phyloP scores from a whole-genome alignment of 1,284 basidiomycete genomes.

The Caloboletus firmus region DNA sequence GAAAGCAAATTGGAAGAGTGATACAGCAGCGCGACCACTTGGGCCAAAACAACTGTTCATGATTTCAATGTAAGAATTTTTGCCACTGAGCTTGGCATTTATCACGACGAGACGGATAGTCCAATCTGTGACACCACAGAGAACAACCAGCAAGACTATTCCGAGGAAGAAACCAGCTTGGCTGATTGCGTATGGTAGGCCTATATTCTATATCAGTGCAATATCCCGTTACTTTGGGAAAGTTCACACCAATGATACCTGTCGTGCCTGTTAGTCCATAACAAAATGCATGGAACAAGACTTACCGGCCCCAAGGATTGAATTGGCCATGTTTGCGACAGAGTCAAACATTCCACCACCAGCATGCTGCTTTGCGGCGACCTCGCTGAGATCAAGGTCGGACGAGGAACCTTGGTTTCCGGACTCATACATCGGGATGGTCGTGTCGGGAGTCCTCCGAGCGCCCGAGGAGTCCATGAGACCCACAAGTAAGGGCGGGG shows the following conservation, averaged over 20 bases:
- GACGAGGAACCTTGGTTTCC: constrained; percentile 28
- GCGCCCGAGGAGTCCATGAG: constrained; percentile 59
- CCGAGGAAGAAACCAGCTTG: constrained; percentile 94
- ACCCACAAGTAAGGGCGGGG: constrained; percentile 75
- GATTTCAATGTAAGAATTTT: constrained; percentile 92
- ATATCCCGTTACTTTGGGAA: not conserved
- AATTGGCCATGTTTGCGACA: constrained; percentile 94
- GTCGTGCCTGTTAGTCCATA: constrained; percentile 17
- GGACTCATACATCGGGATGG: constrained; percentile 45
- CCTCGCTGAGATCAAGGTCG: constrained; percentile 61
- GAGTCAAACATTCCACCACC: constrained; percentile 84
- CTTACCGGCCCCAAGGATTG: constrained; percentile 91
- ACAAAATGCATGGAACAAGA: not conserved
- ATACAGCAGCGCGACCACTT: constrained; percentile 87
- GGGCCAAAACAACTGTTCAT: constrained; percentile 95
- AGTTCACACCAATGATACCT: constrained; percentile 80
- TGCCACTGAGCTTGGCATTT: constrained; percentile 94
- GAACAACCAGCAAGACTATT: constrained; percentile 72
- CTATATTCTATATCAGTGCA: constrained; percentile 40
- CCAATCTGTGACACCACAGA: constrained; percentile 94
- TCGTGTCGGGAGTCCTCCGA: constrained; percentile 53
- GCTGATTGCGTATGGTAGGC: constrained; percentile 87
- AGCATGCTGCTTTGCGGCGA: constrained; percentile 62
- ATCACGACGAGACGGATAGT: constrained; percentile 94
- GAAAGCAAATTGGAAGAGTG: constrained; percentile 97